A percentile compares a stretch with the other conserved stretches of the same genome.
Conservation (phyloP, 2,329 filamentous ascomycete species). For the Tolypocladium tropicale region DNA sequence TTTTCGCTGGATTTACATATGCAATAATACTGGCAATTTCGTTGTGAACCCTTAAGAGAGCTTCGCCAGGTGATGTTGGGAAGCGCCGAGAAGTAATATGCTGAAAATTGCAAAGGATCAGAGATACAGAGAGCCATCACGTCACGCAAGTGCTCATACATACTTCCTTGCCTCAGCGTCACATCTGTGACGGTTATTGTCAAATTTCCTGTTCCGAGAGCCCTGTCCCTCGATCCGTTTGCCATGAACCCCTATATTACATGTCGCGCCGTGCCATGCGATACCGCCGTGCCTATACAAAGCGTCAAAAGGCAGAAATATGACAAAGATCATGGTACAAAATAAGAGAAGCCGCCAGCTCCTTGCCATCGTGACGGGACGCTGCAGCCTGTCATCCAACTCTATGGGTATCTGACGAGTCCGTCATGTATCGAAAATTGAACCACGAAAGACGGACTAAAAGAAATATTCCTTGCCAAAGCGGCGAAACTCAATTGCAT, state of each 20-base stretch:
- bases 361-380: neutral
- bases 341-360: slow-evolving; percentile 2
- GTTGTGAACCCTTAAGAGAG: no score
- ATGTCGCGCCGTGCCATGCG: neutral
- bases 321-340: neutral
- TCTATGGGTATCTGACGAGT: slow-evolving; percentile 13
- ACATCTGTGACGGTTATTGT: neutral
- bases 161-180: no score
- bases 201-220: neutral
- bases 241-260: neutral
- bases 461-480: neutral
- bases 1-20: no score
- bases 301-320: slow-evolving; percentile 4
- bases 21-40: no score
- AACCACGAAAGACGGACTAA: neutral
- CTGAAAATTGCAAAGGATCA: neutral
- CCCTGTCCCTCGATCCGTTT: neutral
- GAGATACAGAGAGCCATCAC: neutral
- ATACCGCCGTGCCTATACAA: neutral
- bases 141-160: no score
- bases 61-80: no score
- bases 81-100: no score
- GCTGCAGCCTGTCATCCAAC: slow-evolving; percentile 11
- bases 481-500: neutral
- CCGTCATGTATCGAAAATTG: slow-evolving; percentile 2